Evolutionary conservation across 2,329 filamentous ascomycete genomes (phyloP).

Genomic region (Mycosphaerella arachidis): DNA sequence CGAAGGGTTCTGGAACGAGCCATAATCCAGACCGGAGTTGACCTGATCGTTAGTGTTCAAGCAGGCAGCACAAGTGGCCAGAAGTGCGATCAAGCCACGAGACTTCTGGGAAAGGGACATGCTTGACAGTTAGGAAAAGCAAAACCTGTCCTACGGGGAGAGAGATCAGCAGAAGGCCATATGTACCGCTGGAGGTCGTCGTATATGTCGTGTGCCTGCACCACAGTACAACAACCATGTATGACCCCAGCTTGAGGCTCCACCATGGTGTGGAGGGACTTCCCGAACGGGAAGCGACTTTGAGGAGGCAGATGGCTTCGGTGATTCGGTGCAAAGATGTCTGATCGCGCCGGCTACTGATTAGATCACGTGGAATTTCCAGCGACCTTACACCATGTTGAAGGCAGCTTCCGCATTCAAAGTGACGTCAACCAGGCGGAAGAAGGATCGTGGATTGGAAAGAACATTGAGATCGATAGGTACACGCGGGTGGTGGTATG

Average conservation of each 20-base stretch:
- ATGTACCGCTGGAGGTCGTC: neutral
- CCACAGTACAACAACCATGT: neutral
- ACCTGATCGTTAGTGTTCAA: conserved; percentile 21
- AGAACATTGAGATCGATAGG: too few species aligned
- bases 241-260: neutral
- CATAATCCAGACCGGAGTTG: conserved; percentile 21
- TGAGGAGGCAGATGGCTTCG: neutral
- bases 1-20: conserved; percentile 31
- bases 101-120: neutral
- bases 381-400: too few species aligned
- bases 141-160: neutral
- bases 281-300: neutral
- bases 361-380: too few species aligned
- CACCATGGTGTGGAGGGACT: neutral
- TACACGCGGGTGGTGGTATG: too few species aligned
- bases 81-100: neutral
- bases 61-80: neutral
- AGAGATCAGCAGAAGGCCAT: neutral
- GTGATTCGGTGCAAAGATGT: neutral
- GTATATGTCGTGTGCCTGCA: neutral
- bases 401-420: too few species aligned
- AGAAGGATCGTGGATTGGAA: too few species aligned
- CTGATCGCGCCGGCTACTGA: neutral
- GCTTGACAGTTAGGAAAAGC: neutral
- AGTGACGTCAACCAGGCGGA: too few species aligned